A percentile compares a stretch with the other conserved stretches of the same genome.
Conservation (phyloP, 1,139 yeast genomes). For the Zygotorulaspora mrakii region DNA sequence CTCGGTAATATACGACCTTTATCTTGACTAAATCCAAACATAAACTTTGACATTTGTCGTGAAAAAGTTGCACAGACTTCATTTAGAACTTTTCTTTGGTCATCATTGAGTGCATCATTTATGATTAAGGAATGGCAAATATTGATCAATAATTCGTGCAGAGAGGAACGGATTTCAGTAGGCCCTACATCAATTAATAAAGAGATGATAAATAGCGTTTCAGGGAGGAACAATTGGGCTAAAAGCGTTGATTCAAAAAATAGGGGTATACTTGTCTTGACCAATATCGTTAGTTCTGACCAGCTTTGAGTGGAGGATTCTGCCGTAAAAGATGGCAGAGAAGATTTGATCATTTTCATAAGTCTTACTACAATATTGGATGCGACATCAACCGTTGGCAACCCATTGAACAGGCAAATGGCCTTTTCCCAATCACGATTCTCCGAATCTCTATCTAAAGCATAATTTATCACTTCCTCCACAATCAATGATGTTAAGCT, state of each 20-base stretch:
- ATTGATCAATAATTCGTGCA: conserved; percentile 65
- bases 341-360: conserved; percentile 46
- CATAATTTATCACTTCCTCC: conserved; percentile 70
- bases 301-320: conserved; percentile 58
- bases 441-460: conserved; percentile 71
- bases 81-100: conserved; percentile 46
- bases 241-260: conserved; percentile 69
- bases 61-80: conserved; percentile 57
- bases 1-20: conserved; percentile 39
- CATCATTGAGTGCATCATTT: conserved; percentile 49
- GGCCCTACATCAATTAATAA: conserved; percentile 73
- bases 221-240: conserved; percentile 68
- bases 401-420: conserved; percentile 56
- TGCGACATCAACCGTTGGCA: conserved; percentile 72
- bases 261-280: conserved; percentile 60
- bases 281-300: conserved; percentile 69
- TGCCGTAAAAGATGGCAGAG: conserved; percentile 44
- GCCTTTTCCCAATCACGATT: conserved; percentile 64
- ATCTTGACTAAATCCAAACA: conserved; percentile 78
- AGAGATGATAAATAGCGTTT: conserved; percentile 65
- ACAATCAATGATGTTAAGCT: conserved; percentile 55
- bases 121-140: conserved; percentile 68
- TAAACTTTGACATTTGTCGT: conserved; percentile 67
- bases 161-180: conserved; percentile 59
- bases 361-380: conserved; percentile 59